Evolutionary conservation across 139 green algal species (phyloP).

Genomic region (Chlorella vulgaris): DNA sequence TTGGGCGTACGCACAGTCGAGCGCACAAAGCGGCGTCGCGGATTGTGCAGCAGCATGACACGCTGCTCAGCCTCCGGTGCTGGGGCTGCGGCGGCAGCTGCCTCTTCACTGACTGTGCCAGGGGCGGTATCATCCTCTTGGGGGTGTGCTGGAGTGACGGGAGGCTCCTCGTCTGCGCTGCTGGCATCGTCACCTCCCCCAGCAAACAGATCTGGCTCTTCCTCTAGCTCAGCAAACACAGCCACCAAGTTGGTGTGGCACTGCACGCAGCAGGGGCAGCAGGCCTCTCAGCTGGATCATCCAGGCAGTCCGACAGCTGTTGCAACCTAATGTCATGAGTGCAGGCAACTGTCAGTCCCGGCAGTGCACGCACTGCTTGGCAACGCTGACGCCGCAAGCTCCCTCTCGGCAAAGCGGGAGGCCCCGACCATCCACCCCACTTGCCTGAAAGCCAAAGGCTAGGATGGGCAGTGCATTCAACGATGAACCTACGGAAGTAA

Average conservation of each 20-base stretch:
- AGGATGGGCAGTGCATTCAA: constrained; percentile 62
- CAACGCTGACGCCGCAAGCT: too few relatives aligned
- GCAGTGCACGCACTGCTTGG: too few relatives aligned
- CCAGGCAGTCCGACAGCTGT: too few relatives aligned
- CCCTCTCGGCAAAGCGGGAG: too few relatives aligned
- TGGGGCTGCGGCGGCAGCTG: neutral
- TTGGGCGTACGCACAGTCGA: constrained; percentile 34
- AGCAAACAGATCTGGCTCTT: constrained; percentile 13
- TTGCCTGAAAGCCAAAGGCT: constrained; percentile 78
- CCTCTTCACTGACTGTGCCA: neutral
- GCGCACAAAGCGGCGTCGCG: constrained; percentile 16
- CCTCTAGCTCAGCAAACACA: constrained; percentile 43
- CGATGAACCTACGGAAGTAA: constrained; percentile 29
- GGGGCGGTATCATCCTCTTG: neutral
- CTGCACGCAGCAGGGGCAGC: constrained; percentile 17
- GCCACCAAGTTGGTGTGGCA: constrained; percentile 67
- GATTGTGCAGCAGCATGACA: constrained; percentile 16
- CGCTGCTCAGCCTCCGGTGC: neutral
- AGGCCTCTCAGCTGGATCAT: neutral
- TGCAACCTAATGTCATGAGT: too few relatives aligned
- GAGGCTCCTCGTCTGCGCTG: neutral
- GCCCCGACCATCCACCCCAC: neutral
- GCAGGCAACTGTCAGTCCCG: too few relatives aligned
- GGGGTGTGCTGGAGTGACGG: neutral
- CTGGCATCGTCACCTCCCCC: neutral